A percentile compares a stretch with the other conserved stretches of the same genome.
Conservation (phyloP, 495 filamentous ascomycete species). For the Thozetella sp. region DNA sequence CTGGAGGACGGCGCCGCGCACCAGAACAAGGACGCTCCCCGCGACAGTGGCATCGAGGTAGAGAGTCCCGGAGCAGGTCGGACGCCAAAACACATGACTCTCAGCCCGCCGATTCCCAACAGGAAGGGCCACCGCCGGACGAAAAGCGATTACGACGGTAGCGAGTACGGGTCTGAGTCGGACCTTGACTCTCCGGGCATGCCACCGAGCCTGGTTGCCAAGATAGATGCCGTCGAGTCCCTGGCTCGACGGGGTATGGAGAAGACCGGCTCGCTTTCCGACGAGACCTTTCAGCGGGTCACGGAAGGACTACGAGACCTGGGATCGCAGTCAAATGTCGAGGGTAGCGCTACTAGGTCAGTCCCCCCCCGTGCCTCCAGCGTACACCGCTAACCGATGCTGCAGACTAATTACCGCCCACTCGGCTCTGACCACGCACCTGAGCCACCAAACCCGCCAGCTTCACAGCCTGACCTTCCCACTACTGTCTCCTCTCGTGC, state of each 20-base stretch:
- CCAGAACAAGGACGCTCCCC: conserved; percentile 20
- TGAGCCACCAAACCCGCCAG: conserved; percentile 80
- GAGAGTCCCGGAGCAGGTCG: conserved; percentile 25
- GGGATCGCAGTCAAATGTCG: conserved; percentile 77
- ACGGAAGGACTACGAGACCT: conserved; percentile 76
- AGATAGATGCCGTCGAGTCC: conserved; percentile 77
- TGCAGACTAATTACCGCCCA: conserved; percentile 84
- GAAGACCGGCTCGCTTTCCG: conserved; percentile 67
- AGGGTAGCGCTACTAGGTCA: conserved; percentile 78
- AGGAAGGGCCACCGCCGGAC: conserved; percentile 44
- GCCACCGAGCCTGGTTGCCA: conserved; percentile 69
- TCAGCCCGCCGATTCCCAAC: conserved; percentile 37
- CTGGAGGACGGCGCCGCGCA: conserved; percentile 13
- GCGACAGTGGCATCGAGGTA: conserved; percentile 48
- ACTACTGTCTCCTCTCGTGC: conserved; percentile 60
- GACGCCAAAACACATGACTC: conserved; percentile 26
- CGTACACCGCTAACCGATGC: conserved; percentile 18
- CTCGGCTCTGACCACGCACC: conserved; percentile 78
- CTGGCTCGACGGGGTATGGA: conserved; percentile 73
- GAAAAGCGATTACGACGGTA: conserved; percentile 59
- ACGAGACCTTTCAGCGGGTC: conserved; percentile 70
- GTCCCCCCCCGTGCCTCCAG: conserved; percentile 15
- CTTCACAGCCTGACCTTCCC: conserved; percentile 80
- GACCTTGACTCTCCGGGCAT: conserved; percentile 73
- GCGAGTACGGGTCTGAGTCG: conserved; percentile 69